These are phyloP conservation scores for Zygnema cylindricum DNA, from an alignment of 139 green algal genomes.

Conservation along the genomic window DNA sequence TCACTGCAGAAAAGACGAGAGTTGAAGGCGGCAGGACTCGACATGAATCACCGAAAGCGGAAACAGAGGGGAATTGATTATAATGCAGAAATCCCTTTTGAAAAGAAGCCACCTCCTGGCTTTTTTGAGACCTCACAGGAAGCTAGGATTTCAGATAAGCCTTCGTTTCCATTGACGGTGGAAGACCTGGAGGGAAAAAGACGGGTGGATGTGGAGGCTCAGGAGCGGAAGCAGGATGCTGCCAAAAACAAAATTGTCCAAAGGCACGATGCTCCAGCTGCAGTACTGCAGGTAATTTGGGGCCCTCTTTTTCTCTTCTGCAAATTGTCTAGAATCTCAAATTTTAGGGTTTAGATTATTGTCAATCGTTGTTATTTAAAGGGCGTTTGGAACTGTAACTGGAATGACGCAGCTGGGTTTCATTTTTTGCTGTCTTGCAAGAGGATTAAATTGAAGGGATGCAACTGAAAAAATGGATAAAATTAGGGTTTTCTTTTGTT, in stretches of 20 bases:
- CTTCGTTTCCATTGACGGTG: slow-evolving; percentile 85
- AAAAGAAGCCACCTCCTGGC: slow-evolving; percentile 83
- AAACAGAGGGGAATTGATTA: slow-evolving; percentile 70
- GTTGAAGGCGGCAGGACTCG: slow-evolving; percentile 77
- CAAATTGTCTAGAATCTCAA: too few species aligned
- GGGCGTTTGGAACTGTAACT: too few species aligned
- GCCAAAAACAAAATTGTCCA: slow-evolving; percentile 75
- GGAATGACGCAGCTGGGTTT: too few species aligned
- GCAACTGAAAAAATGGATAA: too few species aligned
- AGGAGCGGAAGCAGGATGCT: slow-evolving; percentile 83
- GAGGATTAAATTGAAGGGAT: too few species aligned
- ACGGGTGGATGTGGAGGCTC: slow-evolving; percentile 86
- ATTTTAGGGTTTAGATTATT: too few species aligned
- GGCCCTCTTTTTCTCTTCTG: too few species aligned
- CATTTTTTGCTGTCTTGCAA: too few species aligned
- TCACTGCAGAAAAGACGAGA: slow-evolving; percentile 90
- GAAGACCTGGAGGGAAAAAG: slow-evolving; percentile 90
- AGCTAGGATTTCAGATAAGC: slow-evolving; percentile 66
- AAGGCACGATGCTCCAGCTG: slow-evolving; percentile 24
- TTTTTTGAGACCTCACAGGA: slow-evolving; percentile 90
- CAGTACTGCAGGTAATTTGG: slow-evolving; percentile 30
- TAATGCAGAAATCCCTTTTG: slow-evolving; percentile 81
- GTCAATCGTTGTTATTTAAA: too few species aligned
- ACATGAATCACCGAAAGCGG: slow-evolving; percentile 66
- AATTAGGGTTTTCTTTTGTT: too few species aligned